Evolutionary conservation across 2,329 filamentous ascomycete species (phyloP).

Genomic region (Graphilbum fragrans): DNA sequence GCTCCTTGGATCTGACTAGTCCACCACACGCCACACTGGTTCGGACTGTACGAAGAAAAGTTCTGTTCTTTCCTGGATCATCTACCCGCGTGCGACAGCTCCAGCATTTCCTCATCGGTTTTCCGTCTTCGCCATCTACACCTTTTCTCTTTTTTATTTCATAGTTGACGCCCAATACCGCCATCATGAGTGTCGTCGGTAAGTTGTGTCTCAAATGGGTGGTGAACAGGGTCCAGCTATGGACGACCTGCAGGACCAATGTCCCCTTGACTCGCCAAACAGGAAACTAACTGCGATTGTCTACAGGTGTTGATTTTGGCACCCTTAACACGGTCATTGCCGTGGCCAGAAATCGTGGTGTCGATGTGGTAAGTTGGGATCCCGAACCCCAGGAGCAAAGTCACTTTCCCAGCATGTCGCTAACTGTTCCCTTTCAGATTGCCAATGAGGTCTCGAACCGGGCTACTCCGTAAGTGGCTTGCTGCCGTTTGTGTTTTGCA

Average conservation of each 20-base stretch:
- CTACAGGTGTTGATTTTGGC: slow-evolving; percentile 78
- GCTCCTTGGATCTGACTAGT: too few species aligned
- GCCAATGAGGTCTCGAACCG: slow-evolving; percentile 99
- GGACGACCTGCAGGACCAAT: too few species aligned
- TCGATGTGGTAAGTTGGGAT: slow-evolving; percentile 80
- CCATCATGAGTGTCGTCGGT: slow-evolving; percentile 14
- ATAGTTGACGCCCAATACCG: slow-evolving; percentile 1
- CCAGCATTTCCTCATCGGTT: too few species aligned
- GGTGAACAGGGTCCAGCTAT: too few species aligned
- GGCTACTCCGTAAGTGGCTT: slow-evolving; percentile 74
- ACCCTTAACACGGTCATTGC: slow-evolving; percentile 95
- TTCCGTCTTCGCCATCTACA: too few species aligned
- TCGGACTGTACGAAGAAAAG: too few species aligned
- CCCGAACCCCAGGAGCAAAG: neutral
- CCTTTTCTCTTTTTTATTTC: too few species aligned
- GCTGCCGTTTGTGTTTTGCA: slow-evolving; percentile 10
- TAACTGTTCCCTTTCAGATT: slow-evolving; percentile 58
- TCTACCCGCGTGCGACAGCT: too few species aligned
- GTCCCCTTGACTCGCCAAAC: neutral
- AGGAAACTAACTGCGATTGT: neutral
- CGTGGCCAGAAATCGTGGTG: slow-evolving; percentile 94
- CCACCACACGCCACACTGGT: neutral
- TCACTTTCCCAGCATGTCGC: too few species aligned
- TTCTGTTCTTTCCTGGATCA: too few species aligned
- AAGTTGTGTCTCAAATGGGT: slow-evolving; percentile 1